phyloP scores from a whole-genome alignment of 2,329 filamentous ascomycete genomes.

The Zymoseptoria crescenta region DNA sequence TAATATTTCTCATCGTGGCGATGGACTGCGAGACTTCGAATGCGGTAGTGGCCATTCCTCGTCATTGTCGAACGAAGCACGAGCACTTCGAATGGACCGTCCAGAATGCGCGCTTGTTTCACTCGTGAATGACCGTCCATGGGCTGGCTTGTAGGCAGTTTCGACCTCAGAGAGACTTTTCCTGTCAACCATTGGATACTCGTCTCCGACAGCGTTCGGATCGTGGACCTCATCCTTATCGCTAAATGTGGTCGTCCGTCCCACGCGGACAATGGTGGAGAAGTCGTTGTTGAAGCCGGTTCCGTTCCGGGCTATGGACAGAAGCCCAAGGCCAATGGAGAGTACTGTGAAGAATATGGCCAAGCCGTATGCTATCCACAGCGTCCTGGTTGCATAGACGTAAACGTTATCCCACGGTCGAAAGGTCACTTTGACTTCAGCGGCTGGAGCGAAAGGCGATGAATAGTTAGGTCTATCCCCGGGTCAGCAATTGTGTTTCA shows the following conservation, averaged over 20 bases:
- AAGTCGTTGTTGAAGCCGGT: constrained; percentile 11
- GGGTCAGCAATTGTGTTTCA: neutral
- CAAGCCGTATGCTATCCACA: constrained; percentile 12
- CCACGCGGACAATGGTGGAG: constrained; percentile 9
- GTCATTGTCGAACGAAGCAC: neutral
- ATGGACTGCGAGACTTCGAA: neutral
- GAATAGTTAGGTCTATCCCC: constrained; percentile 2
- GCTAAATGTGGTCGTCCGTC: neutral
- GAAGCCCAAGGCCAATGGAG: constrained; percentile 3
- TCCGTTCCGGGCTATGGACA: constrained; percentile 4
- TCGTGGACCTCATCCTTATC: neutral
- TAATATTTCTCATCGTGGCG: neutral
- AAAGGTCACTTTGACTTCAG: constrained; percentile 3
- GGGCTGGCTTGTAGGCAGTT: neutral
- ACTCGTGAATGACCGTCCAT: neutral
- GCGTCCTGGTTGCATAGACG: constrained; percentile 4
- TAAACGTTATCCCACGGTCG: constrained; percentile 8
- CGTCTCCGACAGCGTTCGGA: neutral
- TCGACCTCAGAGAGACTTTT: neutral
- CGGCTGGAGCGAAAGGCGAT: constrained; percentile 1
- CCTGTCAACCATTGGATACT: neutral
- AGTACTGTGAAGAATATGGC: constrained; percentile 9
- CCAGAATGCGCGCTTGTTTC: neutral
- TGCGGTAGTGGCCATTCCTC: neutral
- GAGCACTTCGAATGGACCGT: neutral